Base-by-base conservation (phyloP, 2,329 filamentous ascomycete genomes). In the Fusarium chaquense region DNA sequence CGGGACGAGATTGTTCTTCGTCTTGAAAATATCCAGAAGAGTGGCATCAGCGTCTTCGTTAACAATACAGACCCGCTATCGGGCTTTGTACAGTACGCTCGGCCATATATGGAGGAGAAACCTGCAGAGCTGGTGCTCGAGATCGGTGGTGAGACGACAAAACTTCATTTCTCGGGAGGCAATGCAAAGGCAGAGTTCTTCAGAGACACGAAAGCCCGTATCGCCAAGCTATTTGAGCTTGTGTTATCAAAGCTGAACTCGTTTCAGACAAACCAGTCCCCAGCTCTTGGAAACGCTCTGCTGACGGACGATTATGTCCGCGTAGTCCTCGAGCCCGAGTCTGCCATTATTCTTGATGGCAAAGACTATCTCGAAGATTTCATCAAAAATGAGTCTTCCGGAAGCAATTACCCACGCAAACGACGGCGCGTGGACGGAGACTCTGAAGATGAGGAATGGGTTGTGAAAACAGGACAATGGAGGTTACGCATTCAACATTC, bases 21-120 rank as follows among this genome's bases (percentile, higher is more conserved):
- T 1, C 81, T 98, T 3, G 91, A 96, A 74, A 94, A 98, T 74
- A 87, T 98, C n/a, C 89, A 95, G 35, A 94, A 95, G 74, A 94
- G 92, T 3, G 95, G 95, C 16, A 84, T 98, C 47, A 88, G 89
- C 18, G 86, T 96, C 69, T 82, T 81, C 1, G 78, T 81, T 11
- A 89, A 70, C 64, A 30, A 66, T 60, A 20, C 61, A 41, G 71
- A 72, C 5, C 73, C 78, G 33, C 57, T 80, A 32, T 74, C 78
- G 18, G 80, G 80, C 41, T 92, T 88, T 83, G 89, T 97, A 30
- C 88, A 89, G 68, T 98, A 98, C 74, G 89, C 92, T 16, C 89
- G 95, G 8, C 95, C 95, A 0, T 97, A 91, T 74, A 89, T 93
- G n/a, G 94, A 98, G 77, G 89, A 93, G 55, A 84, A 84, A 24